phyloP scores from a whole-genome alignment of 140 eudicot genomes.

The Stevia rebaudiana region DNA sequence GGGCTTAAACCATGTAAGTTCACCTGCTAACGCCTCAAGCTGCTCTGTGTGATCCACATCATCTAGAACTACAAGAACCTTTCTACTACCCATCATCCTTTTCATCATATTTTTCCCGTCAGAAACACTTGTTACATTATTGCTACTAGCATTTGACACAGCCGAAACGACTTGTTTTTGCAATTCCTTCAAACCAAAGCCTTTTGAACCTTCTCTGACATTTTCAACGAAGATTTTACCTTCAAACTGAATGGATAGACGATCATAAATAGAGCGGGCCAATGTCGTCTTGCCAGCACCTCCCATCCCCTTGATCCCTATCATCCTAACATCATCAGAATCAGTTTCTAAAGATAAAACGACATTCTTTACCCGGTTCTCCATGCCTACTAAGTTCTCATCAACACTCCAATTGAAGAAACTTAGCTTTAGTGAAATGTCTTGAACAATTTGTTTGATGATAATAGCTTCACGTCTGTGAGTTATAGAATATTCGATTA shows the following conservation, averaged over 20 bases:
- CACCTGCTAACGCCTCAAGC: slow-evolving; percentile 18
- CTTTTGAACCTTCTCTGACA: not conserved
- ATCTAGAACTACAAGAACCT: slow-evolving; percentile 22
- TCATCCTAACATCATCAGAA: not conserved
- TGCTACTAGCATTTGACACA: not conserved
- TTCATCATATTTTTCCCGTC: not conserved
- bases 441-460: not conserved
- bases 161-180: slow-evolving; percentile 6
- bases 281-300: slow-evolving; percentile 4
- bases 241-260: not conserved
- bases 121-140: not conserved
- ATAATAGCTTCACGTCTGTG: not conserved
- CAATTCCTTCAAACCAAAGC: not conserved
- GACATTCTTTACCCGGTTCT: not conserved
- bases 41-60: slow-evolving; percentile 16
- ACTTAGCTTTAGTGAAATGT: not conserved
- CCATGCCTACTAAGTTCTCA: slow-evolving; percentile 15
- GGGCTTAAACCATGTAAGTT: not conserved
- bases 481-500: not conserved
- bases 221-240: not conserved
- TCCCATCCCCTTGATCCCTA: slow-evolving; percentile 4
- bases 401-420: not conserved
- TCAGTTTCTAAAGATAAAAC: not conserved
- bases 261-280: not conserved
- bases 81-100: not conserved